A percentile compares a stretch with the other conserved stretches of the same genome.
phyloP scores from a whole-genome alignment of 371 early-diverging fungal genomes.

The Apophysomyces elegans region DNA sequence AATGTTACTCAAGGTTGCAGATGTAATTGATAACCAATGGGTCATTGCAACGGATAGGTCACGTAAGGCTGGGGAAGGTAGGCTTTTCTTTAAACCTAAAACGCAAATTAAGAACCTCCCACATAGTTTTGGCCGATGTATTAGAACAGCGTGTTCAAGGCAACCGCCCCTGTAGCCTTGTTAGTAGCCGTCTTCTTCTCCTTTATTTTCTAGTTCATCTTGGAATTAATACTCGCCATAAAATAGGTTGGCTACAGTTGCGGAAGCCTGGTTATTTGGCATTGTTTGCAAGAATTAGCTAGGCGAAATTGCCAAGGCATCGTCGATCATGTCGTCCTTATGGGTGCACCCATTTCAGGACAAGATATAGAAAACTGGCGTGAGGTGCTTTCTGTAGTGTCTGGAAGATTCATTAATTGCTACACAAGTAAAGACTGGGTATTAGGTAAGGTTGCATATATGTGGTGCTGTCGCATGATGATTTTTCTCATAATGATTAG shows the following conservation, averaged over 20 bases:
- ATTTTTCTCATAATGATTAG: conserved; percentile 26
- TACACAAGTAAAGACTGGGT: conserved; percentile 90
- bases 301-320: conserved; percentile 52
- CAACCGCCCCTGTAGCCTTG: conserved; percentile 88
- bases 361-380: conserved; percentile 52
- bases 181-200: conserved; percentile 28
- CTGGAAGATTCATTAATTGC: conserved; percentile 89
- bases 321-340: conserved; percentile 63
- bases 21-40: conserved; percentile 93
- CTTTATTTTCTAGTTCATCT: background rate
- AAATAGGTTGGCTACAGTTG: conserved; percentile 82
- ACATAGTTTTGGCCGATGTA: conserved; percentile 76
- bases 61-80: conserved; percentile 82
- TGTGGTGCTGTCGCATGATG: background rate
- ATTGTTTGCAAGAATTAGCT: conserved; percentile 85
- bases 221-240: background rate
- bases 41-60: conserved; percentile 83
- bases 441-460: conserved; percentile 53
- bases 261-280: conserved; percentile 91
- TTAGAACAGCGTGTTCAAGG: conserved; percentile 85
- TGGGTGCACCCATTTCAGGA: conserved; percentile 68
- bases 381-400: conserved; percentile 64
- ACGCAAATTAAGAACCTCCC: background rate
- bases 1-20: conserved; percentile 55
- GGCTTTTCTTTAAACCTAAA: background rate